Conservation (phyloP, 495 filamentous ascomycete genomes). For the Astrocystis sublimbata region DNA sequence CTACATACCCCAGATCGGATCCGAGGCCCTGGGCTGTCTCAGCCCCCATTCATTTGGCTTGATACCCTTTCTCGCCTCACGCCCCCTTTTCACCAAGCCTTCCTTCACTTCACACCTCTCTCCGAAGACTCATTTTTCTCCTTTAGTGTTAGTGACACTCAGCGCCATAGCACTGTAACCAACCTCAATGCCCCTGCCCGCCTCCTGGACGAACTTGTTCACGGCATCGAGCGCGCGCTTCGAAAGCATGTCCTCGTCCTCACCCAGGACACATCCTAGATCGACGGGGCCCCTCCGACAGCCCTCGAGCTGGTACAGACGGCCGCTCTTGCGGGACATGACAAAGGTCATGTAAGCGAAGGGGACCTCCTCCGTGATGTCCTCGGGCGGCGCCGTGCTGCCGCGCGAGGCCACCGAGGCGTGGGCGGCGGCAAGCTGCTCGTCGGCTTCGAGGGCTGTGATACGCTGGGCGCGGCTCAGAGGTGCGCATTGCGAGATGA, state of each 20-base stretch:
- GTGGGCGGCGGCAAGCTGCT: constrained; percentile 68
- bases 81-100: no score
- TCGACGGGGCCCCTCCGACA: constrained; percentile 67
- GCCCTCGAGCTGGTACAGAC: constrained; percentile 79
- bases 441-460: constrained; percentile 65
- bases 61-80: no score
- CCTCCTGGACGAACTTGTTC: background rate
- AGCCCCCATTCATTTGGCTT: background rate
- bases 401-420: constrained; percentile 63
- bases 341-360: constrained; percentile 69
- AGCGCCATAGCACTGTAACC: constrained; percentile 13
- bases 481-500: constrained; percentile 42
- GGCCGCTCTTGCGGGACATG: constrained; percentile 55
- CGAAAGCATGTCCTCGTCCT: constrained; percentile 68
- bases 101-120: no score
- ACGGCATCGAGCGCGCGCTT: constrained; percentile 52
- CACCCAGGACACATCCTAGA: constrained; percentile 54
- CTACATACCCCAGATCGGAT: background rate
- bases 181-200: background rate
- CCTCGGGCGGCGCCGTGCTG: constrained; percentile 53
- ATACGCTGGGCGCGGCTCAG: constrained; percentile 58
- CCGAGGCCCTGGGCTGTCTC: background rate
- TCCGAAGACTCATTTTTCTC: no score
- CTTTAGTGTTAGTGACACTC: constrained; percentile 8
- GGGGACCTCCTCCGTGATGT: constrained; percentile 54